Conservation (phyloP, 306 rosid species). For the Sesbania bispinosa region DNA sequence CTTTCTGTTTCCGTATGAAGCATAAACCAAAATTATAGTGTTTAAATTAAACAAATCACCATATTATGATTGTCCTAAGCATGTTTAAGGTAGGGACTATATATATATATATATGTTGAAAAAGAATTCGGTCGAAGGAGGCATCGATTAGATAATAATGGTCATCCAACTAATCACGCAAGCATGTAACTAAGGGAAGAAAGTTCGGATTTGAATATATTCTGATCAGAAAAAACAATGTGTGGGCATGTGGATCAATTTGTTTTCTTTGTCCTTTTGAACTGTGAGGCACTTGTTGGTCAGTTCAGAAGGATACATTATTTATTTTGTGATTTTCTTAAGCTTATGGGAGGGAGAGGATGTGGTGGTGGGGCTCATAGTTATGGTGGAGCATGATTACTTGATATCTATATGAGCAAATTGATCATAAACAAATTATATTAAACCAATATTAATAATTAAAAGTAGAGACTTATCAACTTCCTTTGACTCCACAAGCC, state of each 20-base stretch:
- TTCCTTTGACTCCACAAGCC: slow-evolving; percentile 5
- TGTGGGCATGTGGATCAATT: neutral
- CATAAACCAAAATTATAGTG: slow-evolving; percentile 4
- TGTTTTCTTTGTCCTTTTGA: slow-evolving; percentile 17
- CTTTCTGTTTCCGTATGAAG: slow-evolving; percentile 17
- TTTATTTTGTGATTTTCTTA: slow-evolving; percentile 25
- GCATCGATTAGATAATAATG: slow-evolving; percentile 28
- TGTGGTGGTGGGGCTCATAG: slow-evolving; percentile 40
- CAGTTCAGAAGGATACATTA: slow-evolving; percentile 13
- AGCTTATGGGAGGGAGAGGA: slow-evolving; percentile 20
- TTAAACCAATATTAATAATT: neutral
- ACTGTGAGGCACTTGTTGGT: slow-evolving; percentile 37
- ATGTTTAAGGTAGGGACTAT: slow-evolving; percentile 32
- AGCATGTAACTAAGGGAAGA: slow-evolving; percentile 18
- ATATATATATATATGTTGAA: slow-evolving; percentile 10
- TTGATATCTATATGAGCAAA: slow-evolving; percentile 26
- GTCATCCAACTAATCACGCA: slow-evolving; percentile 31
- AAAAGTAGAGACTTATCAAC: slow-evolving; percentile 13
- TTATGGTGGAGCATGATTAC: slow-evolving; percentile 46
- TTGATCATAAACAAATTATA: slow-evolving; percentile 13
- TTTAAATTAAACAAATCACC: neutral
- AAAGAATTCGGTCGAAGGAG: slow-evolving; percentile 24
- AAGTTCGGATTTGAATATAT: slow-evolving; percentile 6
- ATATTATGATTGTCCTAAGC: neutral
- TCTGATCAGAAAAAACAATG: neutral